Evolutionary conservation across 352 stramenopile genomes (phyloP), one percentile per base, ranked within the genome.

Genomic region (Phytophthora boehmeriae): DNA sequence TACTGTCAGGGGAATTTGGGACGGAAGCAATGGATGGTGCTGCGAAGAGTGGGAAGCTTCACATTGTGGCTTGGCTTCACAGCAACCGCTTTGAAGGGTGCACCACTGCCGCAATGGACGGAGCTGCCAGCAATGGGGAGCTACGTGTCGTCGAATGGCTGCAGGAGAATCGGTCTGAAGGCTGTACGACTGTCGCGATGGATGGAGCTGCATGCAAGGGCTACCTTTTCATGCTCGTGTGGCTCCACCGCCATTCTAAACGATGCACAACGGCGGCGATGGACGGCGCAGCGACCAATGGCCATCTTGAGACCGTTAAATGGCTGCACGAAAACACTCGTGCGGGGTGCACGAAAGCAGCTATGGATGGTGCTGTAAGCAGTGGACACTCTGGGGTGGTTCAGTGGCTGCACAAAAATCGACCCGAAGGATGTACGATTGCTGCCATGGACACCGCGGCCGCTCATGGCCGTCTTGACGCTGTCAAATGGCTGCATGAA

Each of bases 391-490:
- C 35, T 11, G 0, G 20, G 4, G 23, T 49, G 42, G 42, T 32
- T 13, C 42, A 13, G 5, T 66, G 63, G 63, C 11, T 71, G 27
- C 49, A 63, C 32, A 54, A 62, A 35, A 71, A 66, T 23, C n/a
- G 54, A 32, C 14, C 20, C 2, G 54, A 60, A 53, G 48, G 41
- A 3, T 66, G 55, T 19, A 61, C 62, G 13, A 58, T 48, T 5
- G 38, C 25, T 6, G n/a, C n/a, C n/a, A n/a, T n/a, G n/a, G n/a
- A n/a, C n/a, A n/a, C n/a, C n/a, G n/a, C n/a, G n/a, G n/a, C n/a
- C n/a, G n/a, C n/a, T n/a, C n/a, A n/a, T n/a, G n/a, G n/a, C n/a
- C n/a, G n/a, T 6, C 25, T 30, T 30, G 25, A 30, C 3, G 25
- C 6, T 30, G 25, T 30, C 3, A 30, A 30, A 6, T 30, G 6